Conservation (phyloP, 257 asterid species). For the Solanum neorickii region DNA sequence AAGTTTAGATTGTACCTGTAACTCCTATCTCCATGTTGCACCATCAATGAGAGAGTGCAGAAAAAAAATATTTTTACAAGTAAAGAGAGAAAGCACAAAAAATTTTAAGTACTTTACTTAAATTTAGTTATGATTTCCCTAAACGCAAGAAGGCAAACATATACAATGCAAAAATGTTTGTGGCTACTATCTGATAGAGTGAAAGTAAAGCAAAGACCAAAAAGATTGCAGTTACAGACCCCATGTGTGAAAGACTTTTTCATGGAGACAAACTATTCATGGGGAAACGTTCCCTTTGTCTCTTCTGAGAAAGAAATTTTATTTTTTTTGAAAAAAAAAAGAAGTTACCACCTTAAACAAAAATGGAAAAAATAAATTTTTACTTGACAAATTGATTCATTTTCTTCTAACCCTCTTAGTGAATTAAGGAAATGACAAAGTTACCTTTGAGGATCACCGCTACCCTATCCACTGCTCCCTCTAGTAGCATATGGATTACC, state of each 20-base stretch:
- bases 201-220: background rate
- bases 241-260: background rate
- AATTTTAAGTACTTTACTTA: background rate
- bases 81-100: background rate
- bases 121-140: background rate
- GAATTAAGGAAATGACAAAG: background rate
- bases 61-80: background rate
- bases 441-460: constrained; percentile 59
- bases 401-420: background rate
- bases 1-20: no score
- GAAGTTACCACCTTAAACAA: background rate
- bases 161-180: background rate
- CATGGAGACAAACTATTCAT: background rate
- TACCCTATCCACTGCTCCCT: constrained; percentile 43
- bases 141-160: background rate
- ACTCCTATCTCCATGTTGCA: background rate
- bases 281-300: background rate
- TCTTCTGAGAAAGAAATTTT: background rate
- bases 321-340: no score
- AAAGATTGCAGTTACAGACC: background rate
- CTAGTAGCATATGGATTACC: constrained; percentile 44
- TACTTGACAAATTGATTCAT: background rate
- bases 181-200: background rate
- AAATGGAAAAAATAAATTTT: background rate
- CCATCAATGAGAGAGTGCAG: background rate